Conservation (phyloP, 2,329 filamentous ascomycete genomes). For the Xylariaceae sp. region DNA sequence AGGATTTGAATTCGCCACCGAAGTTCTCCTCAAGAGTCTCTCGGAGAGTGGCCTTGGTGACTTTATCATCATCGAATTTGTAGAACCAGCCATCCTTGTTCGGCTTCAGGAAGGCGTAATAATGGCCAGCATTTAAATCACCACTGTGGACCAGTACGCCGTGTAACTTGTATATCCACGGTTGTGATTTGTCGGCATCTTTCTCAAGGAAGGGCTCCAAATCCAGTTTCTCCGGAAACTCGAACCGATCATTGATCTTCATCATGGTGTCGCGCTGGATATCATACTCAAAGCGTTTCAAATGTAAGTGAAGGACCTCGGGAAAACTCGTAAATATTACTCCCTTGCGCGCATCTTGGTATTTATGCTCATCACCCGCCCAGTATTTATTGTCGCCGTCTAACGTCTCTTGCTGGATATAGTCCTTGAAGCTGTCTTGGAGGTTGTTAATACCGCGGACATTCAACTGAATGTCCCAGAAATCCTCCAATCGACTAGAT, state of each 20-base stretch:
- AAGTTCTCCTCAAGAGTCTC: conserved; percentile 97
- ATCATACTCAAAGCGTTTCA: conserved; percentile 98
- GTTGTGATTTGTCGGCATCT: conserved; percentile 79
- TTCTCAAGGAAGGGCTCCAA: conserved; percentile 83
- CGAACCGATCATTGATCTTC: conserved; percentile 94
- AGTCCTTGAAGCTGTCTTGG: conserved; percentile 92
- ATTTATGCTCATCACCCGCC: conserved; percentile 80
- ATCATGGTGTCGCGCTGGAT: conserved; percentile 95
- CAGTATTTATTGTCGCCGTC: conserved; percentile 99
- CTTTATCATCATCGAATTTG: conserved; percentile 94
- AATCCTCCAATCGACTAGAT: conserved; percentile 91
- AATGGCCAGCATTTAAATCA: conserved; percentile 94
- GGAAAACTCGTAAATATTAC: conserved; percentile 97
- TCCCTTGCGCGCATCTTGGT: conserved; percentile 96
- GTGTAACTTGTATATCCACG: conserved; percentile 89
- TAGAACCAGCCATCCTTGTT: conserved; percentile 92
- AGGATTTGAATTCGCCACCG: conserved; percentile 72
- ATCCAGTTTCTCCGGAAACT: conserved; percentile 81
- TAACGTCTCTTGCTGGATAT: conserved; percentile 93
- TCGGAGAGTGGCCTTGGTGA: conserved; percentile 86
- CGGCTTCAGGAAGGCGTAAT: conserved; percentile 95
- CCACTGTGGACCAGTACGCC: conserved; percentile 95
- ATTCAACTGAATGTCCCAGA: conserved; percentile 98
- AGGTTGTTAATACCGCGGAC: conserved; percentile 91
- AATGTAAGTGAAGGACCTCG: conserved; percentile 86